Base-by-base conservation (phyloP, 768 basidiomycete genomes). In the Tulasnella sp. region DNA sequence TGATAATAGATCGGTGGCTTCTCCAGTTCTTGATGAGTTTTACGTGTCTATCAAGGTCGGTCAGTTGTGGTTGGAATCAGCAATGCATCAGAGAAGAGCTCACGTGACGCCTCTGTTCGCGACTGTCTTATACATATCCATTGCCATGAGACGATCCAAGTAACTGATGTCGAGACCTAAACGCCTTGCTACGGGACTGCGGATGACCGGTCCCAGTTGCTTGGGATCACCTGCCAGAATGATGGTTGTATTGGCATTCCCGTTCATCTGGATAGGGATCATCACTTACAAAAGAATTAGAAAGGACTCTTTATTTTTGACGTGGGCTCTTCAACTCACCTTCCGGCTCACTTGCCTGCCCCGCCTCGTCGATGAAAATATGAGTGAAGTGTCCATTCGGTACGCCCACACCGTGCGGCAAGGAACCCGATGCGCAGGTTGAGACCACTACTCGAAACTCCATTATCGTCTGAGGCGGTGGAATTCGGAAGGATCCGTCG, bases 251-350 rank as follows among this genome's bases (percentile, higher is more conserved):
- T 82, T 78, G 5, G 83, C 83, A 76, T 88, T 86, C 0, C 90
- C 89, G 83, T 92, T 86, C 0, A 89, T 89, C 84, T 91, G 91
- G 84, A 93, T 88, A 0, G 89, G 84, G 19, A 92, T 87, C 84
- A 92, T 90, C 0, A 87, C 87, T 93, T 92, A 84, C 90, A 91
- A 0, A 89, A 92, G 81, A 93, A 92, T 92, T 92, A 2, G 89
- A 83, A 19, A 92, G 86, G 84, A 92, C 90, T 0, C 87, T 87
- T 46, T 81, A 58, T 18, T 77, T 71, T 27, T 80, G 79, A 2
- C 4, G 44, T 18, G 4, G 44, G 44, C 19, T 18, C 44, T 44
- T 44, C 44, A 16, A 14, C 71, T 84, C 82, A 75, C 89, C 76
- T 83, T 93, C 92, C 0, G 92, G 91, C 83, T 93, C 92, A 0